Conservation (phyloP, 2,329 filamentous ascomycete genomes). For the Neofusicoccum kwambonambiense region DNA sequence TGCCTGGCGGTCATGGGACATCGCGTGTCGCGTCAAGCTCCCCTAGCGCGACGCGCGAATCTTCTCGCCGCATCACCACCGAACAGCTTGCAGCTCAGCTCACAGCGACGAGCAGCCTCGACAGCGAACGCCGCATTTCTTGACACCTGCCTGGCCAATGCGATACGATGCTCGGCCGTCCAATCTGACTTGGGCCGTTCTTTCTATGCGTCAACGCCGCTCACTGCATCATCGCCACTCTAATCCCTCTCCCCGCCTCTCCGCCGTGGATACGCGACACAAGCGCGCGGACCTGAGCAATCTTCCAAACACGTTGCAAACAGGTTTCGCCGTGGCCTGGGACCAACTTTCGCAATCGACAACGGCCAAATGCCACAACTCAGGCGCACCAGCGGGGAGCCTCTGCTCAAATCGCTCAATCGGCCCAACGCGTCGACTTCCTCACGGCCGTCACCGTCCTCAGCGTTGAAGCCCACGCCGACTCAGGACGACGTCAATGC, state of each 20-base stretch:
- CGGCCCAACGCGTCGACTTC: neutral
- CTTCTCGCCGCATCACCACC: too few relatives aligned
- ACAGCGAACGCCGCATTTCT: too few relatives aligned
- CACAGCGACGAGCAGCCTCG: too few relatives aligned
- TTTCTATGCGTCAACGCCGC: neutral
- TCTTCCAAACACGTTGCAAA: neutral
- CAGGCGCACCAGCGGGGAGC: neutral
- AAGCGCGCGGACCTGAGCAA: neutral
- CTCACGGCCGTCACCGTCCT: neutral
- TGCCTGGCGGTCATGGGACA: neutral
- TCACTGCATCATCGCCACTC: neutral
- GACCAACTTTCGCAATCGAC: too few relatives aligned
- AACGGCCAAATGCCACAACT: neutral
- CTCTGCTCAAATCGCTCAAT: neutral
- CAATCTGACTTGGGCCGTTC: too few relatives aligned
- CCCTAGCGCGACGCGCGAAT: neutral
- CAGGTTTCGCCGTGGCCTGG: neutral
- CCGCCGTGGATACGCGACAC: neutral
- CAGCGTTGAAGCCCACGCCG: neutral
- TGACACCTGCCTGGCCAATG: too few relatives aligned
- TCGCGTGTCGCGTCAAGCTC: slow-evolving; percentile 10
- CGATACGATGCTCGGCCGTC: too few relatives aligned
- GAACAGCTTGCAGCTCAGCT: too few relatives aligned
- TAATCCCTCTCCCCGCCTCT: too few relatives aligned
- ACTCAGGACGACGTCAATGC: neutral